phyloP scores from a whole-genome alignment of 2,329 filamentous ascomycete genomes.

The Cadophora luteo-olivacea region DNA sequence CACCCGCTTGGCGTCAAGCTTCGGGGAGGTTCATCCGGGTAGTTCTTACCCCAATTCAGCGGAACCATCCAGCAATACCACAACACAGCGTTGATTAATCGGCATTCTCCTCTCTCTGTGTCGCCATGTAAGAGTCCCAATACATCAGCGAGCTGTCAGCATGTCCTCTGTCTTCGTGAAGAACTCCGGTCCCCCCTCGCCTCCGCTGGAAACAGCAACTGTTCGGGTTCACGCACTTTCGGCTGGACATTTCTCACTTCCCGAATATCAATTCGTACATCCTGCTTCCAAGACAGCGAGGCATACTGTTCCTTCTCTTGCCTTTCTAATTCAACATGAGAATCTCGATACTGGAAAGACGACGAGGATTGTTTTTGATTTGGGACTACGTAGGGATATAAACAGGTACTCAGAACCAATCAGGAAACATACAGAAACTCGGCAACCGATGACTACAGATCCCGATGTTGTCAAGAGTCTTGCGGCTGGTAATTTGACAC shows the following conservation, averaged over 20 bases:
- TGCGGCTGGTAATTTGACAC: constrained; percentile 44
- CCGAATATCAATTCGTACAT: constrained; percentile 54
- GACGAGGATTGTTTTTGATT: constrained; percentile 57
- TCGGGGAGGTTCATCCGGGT: not conserved
- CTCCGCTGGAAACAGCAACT: constrained; percentile 19
- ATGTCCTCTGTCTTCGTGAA: constrained; percentile 21
- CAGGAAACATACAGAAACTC: constrained; percentile 52
- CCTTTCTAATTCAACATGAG: constrained; percentile 58
- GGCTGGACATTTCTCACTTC: constrained; percentile 53
- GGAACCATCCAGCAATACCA: not conserved
- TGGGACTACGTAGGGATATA: constrained; percentile 56
- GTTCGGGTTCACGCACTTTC: constrained; percentile 48
- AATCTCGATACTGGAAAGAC: constrained; percentile 34
- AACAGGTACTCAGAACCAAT: constrained; percentile 51
- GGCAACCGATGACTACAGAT: constrained; percentile 51
- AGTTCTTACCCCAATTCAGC: constrained; percentile 3
- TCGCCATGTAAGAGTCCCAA: constrained; percentile 2
- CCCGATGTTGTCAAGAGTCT: constrained; percentile 53
- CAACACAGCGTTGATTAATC: not conserved
- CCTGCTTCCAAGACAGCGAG: constrained; percentile 50
- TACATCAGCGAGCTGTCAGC: not conserved
- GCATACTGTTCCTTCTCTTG: constrained; percentile 58
- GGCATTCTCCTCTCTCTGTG: not conserved
- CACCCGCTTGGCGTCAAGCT: not conserved
- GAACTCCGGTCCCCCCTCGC: constrained; percentile 17